Percentiles rank a stretch among this genome's conserved stretches.
Conservation (phyloP, 352 stramenopile species). For the Pythium rhizo-oryzae region DNA sequence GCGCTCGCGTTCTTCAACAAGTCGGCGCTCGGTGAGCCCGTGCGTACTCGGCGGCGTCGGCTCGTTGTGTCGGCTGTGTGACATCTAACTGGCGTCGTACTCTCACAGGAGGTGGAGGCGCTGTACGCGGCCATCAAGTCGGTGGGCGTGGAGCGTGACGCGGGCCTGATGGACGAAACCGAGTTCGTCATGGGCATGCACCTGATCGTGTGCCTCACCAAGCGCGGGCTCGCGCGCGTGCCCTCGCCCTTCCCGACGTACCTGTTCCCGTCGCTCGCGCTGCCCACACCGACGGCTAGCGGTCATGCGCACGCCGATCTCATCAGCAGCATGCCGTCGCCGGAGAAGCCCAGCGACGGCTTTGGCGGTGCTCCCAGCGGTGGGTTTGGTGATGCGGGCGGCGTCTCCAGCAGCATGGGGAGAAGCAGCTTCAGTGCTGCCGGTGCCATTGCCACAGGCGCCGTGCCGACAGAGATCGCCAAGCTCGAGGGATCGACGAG, state of each 20-base stretch:
- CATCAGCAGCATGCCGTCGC: slow-evolving; percentile 46
- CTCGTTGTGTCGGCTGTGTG: not conserved
- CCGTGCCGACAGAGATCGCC: slow-evolving; percentile 25
- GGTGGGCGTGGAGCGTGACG: slow-evolving; percentile 38
- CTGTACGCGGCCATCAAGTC: slow-evolving; percentile 55
- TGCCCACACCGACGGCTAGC: not conserved
- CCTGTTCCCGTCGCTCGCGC: slow-evolving; percentile 57
- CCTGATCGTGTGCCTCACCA: slow-evolving; percentile 80
- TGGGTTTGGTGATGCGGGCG: not conserved
- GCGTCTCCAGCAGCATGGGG: not conserved
- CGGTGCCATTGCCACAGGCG: not conserved
- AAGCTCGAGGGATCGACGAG: slow-evolving; percentile 41
- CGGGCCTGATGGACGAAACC: slow-evolving; percentile 40
- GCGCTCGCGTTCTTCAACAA: slow-evolving; percentile 64
- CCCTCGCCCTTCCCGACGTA: slow-evolving; percentile 54
- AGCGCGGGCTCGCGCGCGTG: slow-evolving; percentile 56
- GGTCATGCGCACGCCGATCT: slow-evolving; percentile 11
- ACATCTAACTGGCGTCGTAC: not conserved
- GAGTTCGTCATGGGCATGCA: slow-evolving; percentile 80
- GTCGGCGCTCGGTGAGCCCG: slow-evolving; percentile 31
- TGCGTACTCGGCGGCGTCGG: not conserved
- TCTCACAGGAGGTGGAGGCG: slow-evolving; percentile 53
- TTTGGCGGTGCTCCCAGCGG: too few species aligned
- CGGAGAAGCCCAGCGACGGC: slow-evolving; percentile 31
- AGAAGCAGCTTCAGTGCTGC: slow-evolving; percentile 8